A percentile compares a stretch with the other conserved stretches of the same genome.
These are phyloP conservation scores for Bathelium albidoporum DNA, from an alignment of 495 filamentous ascomycete genomes.

Conservation along the genomic window DNA sequence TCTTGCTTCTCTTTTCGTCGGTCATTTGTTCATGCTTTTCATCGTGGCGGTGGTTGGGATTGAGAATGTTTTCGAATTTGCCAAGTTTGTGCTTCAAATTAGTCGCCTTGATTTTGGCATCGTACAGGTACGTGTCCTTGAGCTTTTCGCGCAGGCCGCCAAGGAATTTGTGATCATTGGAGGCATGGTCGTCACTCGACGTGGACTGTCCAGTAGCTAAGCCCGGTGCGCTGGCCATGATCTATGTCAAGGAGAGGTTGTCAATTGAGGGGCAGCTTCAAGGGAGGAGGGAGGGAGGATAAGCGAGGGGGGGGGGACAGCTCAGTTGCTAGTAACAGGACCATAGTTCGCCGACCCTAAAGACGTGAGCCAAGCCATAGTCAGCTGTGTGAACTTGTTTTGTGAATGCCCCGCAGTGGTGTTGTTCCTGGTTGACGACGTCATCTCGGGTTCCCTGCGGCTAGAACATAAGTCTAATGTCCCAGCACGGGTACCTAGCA, in stretches of 20 bases:
- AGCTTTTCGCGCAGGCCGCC: constrained; percentile 28
- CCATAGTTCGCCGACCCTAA: neutral
- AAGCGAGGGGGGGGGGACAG: neutral
- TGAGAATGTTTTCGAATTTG: constrained; percentile 65
- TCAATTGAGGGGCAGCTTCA: neutral
- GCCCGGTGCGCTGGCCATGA: neutral
- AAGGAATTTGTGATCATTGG: constrained; percentile 16
- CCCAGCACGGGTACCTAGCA: too few species aligned
- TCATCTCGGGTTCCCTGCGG: neutral
- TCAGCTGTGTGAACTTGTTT: neutral
- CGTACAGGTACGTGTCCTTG: constrained; percentile 66
- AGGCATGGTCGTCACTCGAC: neutral
- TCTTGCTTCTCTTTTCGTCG: constrained; percentile 64
- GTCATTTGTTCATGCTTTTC: constrained; percentile 80
- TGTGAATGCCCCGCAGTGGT: neutral
- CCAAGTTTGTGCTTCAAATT: constrained; percentile 62
- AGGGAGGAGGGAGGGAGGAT: neutral
- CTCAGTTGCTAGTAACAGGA: neutral
- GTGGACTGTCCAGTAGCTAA: neutral
- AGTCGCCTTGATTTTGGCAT: constrained; percentile 76
- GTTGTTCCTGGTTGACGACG: neutral
- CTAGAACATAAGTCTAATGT: too few species aligned
- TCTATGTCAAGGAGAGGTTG: neutral
- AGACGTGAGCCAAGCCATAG: neutral
- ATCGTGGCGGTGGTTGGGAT: constrained; percentile 88